Conservation (phyloP, 352 stramenopile genomes). For the Phytopythium aichiense region DNA sequence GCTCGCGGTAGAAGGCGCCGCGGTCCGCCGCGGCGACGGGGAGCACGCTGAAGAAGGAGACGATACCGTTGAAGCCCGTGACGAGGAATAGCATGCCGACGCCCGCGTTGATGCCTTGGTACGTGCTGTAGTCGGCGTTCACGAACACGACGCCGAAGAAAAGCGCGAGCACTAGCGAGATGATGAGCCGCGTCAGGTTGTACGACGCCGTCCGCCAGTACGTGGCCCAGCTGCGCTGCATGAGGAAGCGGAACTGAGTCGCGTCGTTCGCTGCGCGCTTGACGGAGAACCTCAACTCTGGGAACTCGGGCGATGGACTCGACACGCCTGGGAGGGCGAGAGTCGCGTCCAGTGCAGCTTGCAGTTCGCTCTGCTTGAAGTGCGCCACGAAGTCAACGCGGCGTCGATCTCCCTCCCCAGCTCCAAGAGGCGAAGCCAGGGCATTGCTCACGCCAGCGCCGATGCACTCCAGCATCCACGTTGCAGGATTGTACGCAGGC, state of each 20-base stretch:
- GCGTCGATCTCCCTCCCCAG: background rate
- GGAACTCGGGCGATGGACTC: conserved; percentile 17
- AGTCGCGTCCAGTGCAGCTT: conserved; percentile 12
- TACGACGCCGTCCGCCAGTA: conserved; percentile 70
- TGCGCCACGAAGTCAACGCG: conserved; percentile 29
- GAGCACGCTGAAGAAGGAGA: conserved; percentile 79
- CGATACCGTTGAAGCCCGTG: conserved; percentile 80
- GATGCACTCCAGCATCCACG: conserved; percentile 82
- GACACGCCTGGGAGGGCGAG: conserved; percentile 29
- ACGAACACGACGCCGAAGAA: conserved; percentile 78
- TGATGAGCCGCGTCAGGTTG: conserved; percentile 64
- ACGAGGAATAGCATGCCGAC: conserved; percentile 84
- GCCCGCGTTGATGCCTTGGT: conserved; percentile 39
- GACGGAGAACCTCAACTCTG: conserved; percentile 21
- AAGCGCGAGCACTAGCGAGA: conserved; percentile 67
- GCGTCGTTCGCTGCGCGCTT: conserved; percentile 25
- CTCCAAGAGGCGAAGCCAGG: background rate
- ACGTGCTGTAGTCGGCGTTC: conserved; percentile 39
- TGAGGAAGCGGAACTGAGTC: conserved; percentile 31
- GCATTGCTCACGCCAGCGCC: conserved; percentile 31
- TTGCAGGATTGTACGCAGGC: conserved; percentile 47
- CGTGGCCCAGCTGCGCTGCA: conserved; percentile 27
- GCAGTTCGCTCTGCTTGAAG: conserved; percentile 33
- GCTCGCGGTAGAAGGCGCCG: conserved; percentile 68
- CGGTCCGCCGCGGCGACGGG: conserved; percentile 78